These are phyloP conservation scores for Puya raimondii DNA, from an alignment of 176 grass and related monocot species.

Conservation along the genomic window DNA sequence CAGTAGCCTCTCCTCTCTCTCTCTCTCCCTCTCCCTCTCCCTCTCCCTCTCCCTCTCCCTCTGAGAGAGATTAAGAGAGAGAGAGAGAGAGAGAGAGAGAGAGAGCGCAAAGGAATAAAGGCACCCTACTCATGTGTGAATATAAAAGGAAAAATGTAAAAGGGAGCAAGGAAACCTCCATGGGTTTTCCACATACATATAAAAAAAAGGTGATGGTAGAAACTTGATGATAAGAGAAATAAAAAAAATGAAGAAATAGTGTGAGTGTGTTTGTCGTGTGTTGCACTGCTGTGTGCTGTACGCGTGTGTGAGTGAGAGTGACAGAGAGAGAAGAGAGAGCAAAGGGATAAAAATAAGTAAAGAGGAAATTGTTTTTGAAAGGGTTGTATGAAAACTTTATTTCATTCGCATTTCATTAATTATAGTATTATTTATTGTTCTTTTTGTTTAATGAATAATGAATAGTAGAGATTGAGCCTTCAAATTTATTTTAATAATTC, in stretches of 20 bases:
- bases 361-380: too few species aligned
- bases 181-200: background rate
- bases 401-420: too few species aligned
- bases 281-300: background rate
- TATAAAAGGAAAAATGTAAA: background rate
- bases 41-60: too few species aligned
- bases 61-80: too few species aligned
- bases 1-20: background rate
- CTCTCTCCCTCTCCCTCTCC: too few species aligned
- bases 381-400: too few species aligned
- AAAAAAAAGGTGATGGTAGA: background rate
- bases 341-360: too few species aligned
- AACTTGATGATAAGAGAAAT: background rate
- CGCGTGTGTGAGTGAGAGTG: background rate
- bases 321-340: background rate
- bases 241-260: background rate
- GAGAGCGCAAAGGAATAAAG: slow-evolving; percentile 3
- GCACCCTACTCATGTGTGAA: background rate
- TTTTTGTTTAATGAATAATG: too few species aligned
- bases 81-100: too few species aligned
- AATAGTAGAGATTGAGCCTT: too few species aligned
- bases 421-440: too few species aligned
- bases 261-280: background rate
- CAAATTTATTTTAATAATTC: too few species aligned
- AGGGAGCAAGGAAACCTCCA: background rate